Base-by-base conservation (phyloP, 2,329 filamentous ascomycete genomes). In the Neofusicoccum kwambonambiense region DNA sequence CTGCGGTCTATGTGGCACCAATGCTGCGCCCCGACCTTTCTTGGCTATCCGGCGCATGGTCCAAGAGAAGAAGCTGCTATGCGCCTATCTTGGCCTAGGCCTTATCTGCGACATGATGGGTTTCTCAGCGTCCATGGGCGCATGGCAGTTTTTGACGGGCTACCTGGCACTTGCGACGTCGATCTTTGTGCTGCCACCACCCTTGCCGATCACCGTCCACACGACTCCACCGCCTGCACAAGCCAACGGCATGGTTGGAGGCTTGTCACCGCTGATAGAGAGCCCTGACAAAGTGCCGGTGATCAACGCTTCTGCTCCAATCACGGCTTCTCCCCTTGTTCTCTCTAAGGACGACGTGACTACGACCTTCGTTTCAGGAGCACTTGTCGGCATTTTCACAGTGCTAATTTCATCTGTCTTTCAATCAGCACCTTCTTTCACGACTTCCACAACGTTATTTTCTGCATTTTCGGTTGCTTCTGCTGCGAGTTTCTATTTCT, bases 151-250 rank as follows among this genome's bases (percentile, higher is more conserved):
- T 1, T 34, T 81, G 11, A 66, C 80, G 42, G 83, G 84, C 34
- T 83, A 85, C 66, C 50, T 80, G 31, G 78, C 81, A 19, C 72
- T 86, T 61, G 67, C 78, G 41, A 66, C 75, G 13, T 83, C 83
- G 0, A 70, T 83, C 4, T 76, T 84, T 41, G 70, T 80, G 9
- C 68, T 84, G n/a, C 81, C 81, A n/a, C 81, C 81, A 15, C 81
- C 83, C 35, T 78, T 85, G 41, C 76, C 77, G 19, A 72, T 73
- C 15, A 67, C 72, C 22, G 31, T 44, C 9, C 45, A 42, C 9
- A 35, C 51, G n/a, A 7, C 52, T 50, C 39, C 49, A 35, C 34
- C 64, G 17, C 52, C 65, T 39, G 31, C 57, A 17, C 56, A 62
- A 17, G 31, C 34, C 22, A 62, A 50, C 13, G 47, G 49, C 2